Evolutionary conservation across 768 basidiomycete genomes (phyloP).

Genomic region (Pisolithus albus): DNA sequence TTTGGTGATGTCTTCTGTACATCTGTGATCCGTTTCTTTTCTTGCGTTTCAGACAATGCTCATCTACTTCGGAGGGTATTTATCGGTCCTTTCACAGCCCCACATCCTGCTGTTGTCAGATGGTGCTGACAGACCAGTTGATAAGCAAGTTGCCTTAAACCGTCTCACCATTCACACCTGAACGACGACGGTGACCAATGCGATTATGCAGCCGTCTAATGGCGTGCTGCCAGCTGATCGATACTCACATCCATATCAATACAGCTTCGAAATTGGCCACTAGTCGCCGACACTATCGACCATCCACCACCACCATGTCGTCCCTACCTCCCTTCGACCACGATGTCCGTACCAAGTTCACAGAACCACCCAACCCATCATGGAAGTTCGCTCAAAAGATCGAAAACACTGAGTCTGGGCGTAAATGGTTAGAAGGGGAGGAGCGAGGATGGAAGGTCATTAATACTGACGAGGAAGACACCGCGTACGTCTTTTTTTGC

Average conservation of each 20-base stretch:
- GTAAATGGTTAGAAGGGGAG: conserved; percentile 30
- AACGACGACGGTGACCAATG: too few relatives aligned
- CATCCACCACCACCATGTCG: conserved; percentile 11
- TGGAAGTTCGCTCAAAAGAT: conserved; percentile 29
- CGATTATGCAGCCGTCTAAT: too few relatives aligned
- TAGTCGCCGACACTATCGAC: not conserved
- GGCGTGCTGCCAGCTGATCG: not conserved
- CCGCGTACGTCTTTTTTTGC: conserved; percentile 13
- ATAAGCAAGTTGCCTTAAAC: too few relatives aligned
- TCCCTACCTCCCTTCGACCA: conserved; percentile 25
- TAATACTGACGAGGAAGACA: conserved; percentile 24
- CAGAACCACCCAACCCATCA: conserved; percentile 24
- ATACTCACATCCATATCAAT: not conserved
- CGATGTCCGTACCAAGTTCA: conserved; percentile 14
- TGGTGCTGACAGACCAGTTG: too few relatives aligned
- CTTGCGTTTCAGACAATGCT: too few relatives aligned
- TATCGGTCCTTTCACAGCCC: too few relatives aligned
- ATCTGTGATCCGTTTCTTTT: too few relatives aligned
- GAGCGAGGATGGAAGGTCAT: conserved; percentile 30
- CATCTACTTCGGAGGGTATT: too few relatives aligned
- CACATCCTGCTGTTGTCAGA: too few relatives aligned
- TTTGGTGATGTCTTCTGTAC: too few relatives aligned
- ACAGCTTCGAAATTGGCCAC: not conserved
- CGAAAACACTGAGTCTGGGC: conserved; percentile 22
- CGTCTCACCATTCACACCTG: too few relatives aligned